Evolutionary conservation across 441 rosid genomes (phyloP), one percentile per base, ranked within the genome.

Genomic region (Francoa sonchifolia): DNA sequence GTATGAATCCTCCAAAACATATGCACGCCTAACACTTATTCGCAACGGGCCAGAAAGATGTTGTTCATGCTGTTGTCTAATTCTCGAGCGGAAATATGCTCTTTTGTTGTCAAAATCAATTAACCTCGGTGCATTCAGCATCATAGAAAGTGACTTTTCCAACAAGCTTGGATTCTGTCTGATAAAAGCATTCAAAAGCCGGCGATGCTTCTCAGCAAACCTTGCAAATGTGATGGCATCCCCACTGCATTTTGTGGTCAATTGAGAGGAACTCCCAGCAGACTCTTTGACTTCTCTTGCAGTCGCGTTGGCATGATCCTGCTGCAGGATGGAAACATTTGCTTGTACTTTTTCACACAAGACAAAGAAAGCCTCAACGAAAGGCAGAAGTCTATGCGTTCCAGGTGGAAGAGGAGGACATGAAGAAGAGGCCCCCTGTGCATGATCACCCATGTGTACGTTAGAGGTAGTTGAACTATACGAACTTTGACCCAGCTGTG

Each of bases 81-180:
- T 83, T 65, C 85, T 86, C 44, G 99, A 76, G 48, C 92, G 77
- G 69, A 92, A 92, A 67, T 92, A 81, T 7, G 95, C 70, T 52
- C 81, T 77, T 69, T 92, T 92, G 69, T 92, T 92, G 61, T 92
- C 96, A 62, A 92, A 92, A 55, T 92, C 96, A n/a, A 92, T 80
- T 44, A 92, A 63, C 63, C 94, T 79, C 4, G 99, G 95, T 21
- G 83, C 90, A 69, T 92, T 83, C 59, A 92, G 76, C 92, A 83
- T 64, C 84, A 86, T 71, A 16, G 94, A 81, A 40, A 92, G 88
- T 26, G 96, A 81, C 48, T 83, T 92, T 72, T 86, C 95, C 63
- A 92, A 57, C 61, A 86, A 67, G 47, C 79, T 67, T 0, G 96
- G 96, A 68, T 83, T 83, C 52, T 86, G 95, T 54, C 95, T 65